A percentile compares a stretch with the other conserved stretches of the same genome.
These are phyloP conservation scores for Chaetomium sp. DNA, from an alignment of 2,329 filamentous ascomycete genomes.

Conservation along the genomic window DNA sequence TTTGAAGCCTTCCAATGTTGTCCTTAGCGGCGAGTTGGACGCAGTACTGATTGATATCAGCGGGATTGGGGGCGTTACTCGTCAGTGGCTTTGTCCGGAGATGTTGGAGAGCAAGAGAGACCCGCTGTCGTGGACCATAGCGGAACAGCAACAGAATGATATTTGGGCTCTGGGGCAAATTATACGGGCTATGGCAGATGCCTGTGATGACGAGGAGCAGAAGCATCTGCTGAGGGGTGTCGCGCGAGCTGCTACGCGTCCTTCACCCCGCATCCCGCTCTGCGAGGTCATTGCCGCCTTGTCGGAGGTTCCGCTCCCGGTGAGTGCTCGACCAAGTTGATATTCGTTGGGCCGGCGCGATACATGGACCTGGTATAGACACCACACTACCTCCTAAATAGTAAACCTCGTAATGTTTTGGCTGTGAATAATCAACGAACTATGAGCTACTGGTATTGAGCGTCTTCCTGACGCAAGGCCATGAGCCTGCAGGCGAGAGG, in stretches of 20 bases:
- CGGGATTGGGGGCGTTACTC: constrained; percentile 18
- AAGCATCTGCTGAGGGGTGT: constrained; percentile 4
- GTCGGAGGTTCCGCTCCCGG: neutral
- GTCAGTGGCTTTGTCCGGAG: constrained; percentile 21
- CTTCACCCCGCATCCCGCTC: constrained; percentile 1
- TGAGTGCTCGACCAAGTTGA: too few species aligned
- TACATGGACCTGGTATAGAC: too few species aligned
- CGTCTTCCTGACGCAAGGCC: too few species aligned
- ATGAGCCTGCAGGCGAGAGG: too few species aligned
- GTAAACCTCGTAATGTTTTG: too few species aligned
- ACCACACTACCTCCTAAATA: too few species aligned
- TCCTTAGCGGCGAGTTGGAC: constrained; percentile 12
- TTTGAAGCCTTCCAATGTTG: constrained; percentile 22
- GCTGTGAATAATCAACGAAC: too few species aligned
- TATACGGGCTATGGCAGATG: constrained; percentile 10
- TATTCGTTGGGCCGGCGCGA: too few species aligned
- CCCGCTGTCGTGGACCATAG: constrained; percentile 16
- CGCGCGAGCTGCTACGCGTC: neutral
- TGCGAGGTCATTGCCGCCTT: neutral
- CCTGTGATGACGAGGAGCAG: neutral
- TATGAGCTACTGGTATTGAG: too few species aligned
- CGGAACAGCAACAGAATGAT: constrained; percentile 18
- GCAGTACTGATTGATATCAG: constrained; percentile 22
- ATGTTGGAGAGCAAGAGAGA: constrained; percentile 13
- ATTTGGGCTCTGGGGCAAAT: constrained; percentile 19